Conservation (phyloP, 164 flowering plant species). For the Stephania japonica region DNA sequence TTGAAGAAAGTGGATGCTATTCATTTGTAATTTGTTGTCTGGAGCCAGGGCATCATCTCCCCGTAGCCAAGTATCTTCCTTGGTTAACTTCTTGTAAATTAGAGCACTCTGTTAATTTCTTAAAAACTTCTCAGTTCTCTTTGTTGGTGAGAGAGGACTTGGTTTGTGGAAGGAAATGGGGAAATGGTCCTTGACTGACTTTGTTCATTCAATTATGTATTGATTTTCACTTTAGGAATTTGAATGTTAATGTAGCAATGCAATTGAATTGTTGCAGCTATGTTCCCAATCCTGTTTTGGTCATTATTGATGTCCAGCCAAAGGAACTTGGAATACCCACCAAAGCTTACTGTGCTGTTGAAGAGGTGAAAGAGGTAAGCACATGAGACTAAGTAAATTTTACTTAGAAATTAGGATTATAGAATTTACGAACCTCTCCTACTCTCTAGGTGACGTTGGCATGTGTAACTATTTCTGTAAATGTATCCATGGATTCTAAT, state of each 20-base stretch:
- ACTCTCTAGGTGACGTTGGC: too few species aligned
- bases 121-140: background rate
- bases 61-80: background rate
- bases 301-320: constrained; percentile 97
- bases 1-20: background rate
- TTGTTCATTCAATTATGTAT: background rate
- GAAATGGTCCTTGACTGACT: background rate
- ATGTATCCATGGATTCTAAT: background rate
- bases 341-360: constrained; percentile 91
- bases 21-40: background rate
- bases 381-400: too few species aligned
- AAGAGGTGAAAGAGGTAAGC: constrained; percentile 93
- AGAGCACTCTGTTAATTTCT: too few species aligned
- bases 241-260: background rate
- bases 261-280: constrained; percentile 43
- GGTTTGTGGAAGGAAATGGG: background rate
- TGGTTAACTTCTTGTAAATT: too few species aligned
- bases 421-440: too few species aligned
- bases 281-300: constrained; percentile 91
- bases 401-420: too few species aligned
- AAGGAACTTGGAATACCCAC: constrained; percentile 95
- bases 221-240: background rate
- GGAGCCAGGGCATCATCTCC: background rate
- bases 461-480: too few species aligned
- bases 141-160: background rate